These are phyloP conservation scores for Aureobasidium lini DNA, from an alignment of 2,329 filamentous ascomycete species.

Conservation along the genomic window DNA sequence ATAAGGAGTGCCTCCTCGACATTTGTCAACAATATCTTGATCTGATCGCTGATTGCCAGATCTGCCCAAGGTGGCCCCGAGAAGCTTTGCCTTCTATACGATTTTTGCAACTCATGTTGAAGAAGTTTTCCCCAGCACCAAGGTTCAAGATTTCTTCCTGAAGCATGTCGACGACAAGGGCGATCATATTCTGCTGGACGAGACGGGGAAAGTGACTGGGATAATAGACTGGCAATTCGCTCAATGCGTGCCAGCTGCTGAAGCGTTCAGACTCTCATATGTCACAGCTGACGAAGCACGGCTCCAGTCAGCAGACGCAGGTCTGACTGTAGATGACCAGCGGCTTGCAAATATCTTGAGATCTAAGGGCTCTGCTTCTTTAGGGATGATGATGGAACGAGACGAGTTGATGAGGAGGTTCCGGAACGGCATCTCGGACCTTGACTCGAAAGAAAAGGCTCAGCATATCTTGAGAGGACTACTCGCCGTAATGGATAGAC, in stretches of 20 bases:
- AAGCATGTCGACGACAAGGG: constrained; percentile 45
- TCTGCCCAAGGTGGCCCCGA: not conserved
- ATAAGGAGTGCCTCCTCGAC: not conserved
- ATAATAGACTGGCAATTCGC: constrained; percentile 39
- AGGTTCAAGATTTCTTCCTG: constrained; percentile 27
- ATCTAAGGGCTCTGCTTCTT: too few species aligned
- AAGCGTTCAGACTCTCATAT: constrained; percentile 12
- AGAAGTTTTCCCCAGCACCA: not conserved
- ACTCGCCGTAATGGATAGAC: too few species aligned
- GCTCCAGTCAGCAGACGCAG: not conserved
- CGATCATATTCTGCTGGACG: constrained; percentile 42
- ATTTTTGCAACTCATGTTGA: not conserved
- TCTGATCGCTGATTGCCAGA: not conserved
- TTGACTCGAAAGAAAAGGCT: too few species aligned
- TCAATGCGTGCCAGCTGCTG: constrained; percentile 1
- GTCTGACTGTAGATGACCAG: not conserved
- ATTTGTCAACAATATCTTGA: not conserved
- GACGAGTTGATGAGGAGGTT: too few species aligned
- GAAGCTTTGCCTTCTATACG: constrained; percentile 3
- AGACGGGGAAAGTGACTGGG: constrained; percentile 40
- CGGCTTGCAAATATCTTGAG: not conserved
- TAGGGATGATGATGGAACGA: too few species aligned
- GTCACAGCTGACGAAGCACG: constrained; percentile 1
- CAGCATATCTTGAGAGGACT: too few species aligned
- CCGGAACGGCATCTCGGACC: too few species aligned